phyloP scores from a whole-genome alignment of 768 basidiomycete genomes.

The Sporobolomyces pararoseus region DNA sequence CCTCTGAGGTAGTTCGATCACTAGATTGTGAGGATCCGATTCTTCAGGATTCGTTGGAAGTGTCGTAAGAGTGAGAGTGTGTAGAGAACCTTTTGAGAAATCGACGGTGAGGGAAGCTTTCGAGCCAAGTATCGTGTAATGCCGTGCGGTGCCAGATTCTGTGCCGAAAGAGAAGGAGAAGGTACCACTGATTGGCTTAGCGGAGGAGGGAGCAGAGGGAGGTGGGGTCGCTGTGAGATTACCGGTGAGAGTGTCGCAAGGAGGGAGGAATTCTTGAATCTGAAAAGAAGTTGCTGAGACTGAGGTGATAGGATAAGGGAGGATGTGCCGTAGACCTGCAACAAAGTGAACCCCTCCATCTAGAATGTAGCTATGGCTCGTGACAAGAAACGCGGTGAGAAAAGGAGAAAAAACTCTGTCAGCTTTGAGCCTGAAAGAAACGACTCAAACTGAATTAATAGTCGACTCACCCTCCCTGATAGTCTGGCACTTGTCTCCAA shows the following conservation, averaged over 20 bases:
- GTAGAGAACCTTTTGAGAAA: slow-evolving; percentile 48
- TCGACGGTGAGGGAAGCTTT: slow-evolving; percentile 58
- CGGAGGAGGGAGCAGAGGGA: neutral
- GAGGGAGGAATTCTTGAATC: slow-evolving; percentile 66
- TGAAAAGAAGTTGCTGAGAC: slow-evolving; percentile 66
- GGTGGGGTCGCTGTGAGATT: slow-evolving; percentile 3
- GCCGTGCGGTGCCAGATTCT: slow-evolving; percentile 52
- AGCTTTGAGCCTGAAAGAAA: too few relatives aligned
- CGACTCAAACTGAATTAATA: too few relatives aligned
- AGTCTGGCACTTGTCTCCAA: slow-evolving; percentile 77
- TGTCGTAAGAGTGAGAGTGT: slow-evolving; percentile 42
- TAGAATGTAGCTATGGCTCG: slow-evolving; percentile 55
- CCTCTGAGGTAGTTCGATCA: slow-evolving; percentile 60
- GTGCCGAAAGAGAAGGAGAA: slow-evolving; percentile 64
- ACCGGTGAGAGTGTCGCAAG: slow-evolving; percentile 70
- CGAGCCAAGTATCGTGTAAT: slow-evolving; percentile 61
- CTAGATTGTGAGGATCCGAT: slow-evolving; percentile 51
- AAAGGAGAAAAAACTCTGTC: slow-evolving; percentile 27
- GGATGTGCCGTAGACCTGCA: slow-evolving; percentile 46
- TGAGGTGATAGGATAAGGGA: slow-evolving; percentile 56
- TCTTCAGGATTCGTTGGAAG: slow-evolving; percentile 28
- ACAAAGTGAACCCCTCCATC: slow-evolving; percentile 75
- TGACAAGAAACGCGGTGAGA: too few relatives aligned
- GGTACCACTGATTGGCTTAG: slow-evolving; percentile 43
- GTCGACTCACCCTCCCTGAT: slow-evolving; percentile 49